Conservation (phyloP, 768 basidiomycete species). For the Serendipita sp. region DNA sequence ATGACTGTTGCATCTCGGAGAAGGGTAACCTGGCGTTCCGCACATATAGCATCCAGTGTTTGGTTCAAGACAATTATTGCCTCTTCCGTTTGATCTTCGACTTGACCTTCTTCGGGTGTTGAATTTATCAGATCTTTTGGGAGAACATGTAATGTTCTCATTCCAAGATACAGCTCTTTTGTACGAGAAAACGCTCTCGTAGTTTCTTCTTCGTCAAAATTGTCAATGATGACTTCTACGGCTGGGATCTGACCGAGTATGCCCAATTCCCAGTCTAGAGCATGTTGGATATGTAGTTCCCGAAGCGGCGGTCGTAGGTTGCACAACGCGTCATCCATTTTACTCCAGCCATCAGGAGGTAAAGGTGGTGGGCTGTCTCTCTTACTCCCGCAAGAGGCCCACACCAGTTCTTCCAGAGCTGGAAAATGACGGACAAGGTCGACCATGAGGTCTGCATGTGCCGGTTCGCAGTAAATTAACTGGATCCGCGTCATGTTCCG, state of each 20-base stretch:
- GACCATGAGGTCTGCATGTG: neutral
- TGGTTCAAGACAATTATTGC: too few species aligned
- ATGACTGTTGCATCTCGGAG: too few species aligned
- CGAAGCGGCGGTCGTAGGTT: neutral
- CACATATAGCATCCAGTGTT: too few species aligned
- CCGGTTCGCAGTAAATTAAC: neutral
- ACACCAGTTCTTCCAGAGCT: neutral
- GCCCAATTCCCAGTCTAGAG: neutral
- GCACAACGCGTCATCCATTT: neutral
- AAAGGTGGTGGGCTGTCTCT: neutral
- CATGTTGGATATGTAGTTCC: neutral
- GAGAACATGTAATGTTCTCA: too few species aligned
- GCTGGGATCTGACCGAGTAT: neutral
- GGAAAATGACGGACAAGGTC: neutral
- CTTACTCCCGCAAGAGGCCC: neutral
- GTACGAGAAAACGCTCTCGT: neutral
- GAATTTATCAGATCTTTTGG: too few species aligned
- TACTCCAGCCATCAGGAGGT: neutral
- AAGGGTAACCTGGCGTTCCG: too few species aligned
- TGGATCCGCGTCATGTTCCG: neutral
- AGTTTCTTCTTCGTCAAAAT: neutral
- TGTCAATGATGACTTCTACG: neutral
- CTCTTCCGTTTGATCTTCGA: too few species aligned
- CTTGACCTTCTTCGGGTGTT: too few species aligned
- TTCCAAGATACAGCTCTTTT: too few species aligned